Base-by-base conservation (phyloP, 2,329 filamentous ascomycete species). In the Purpureocillium takamizusanense region DNA sequence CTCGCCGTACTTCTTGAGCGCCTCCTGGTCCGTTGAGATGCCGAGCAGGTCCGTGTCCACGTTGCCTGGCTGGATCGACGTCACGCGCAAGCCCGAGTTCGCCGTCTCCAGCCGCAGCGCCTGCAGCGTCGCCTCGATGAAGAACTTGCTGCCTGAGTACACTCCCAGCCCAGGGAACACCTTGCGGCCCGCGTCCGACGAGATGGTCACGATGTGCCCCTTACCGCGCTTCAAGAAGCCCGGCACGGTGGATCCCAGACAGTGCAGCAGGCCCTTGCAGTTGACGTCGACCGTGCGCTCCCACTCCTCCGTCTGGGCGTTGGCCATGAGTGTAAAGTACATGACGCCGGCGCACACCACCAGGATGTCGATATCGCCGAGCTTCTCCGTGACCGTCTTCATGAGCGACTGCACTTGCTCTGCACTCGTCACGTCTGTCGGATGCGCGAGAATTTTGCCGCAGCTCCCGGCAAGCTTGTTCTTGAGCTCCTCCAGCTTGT, bases 251-350 rank as follows among this genome's bases (percentile, higher is more conserved):
- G 81, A 72, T 0, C 82, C 74, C 3, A 90, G 69, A 47, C 78
- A 81, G 66, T 90, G 73, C 38, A 89, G 65, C 2, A 90, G 70
- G 29, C 85, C 85, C 62, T 89, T 89, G 76, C 85, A 89, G 65
- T 90, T 90, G 48, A 90, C 83, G 50, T 89, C 85, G 31, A 90
- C 83, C 0, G 84, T 89, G 41, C 76, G 81, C 46, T 88, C 79
- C 85, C 85, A 90, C 51, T 90, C 80, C 5, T 85, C 81, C 0
- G 68, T 74, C 46, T 83, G 73, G 13, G 67, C 72, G 54, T 88
- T 89, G 40, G 80, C 76, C 85, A 90, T 89, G 78, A 89, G 80
- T 39, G 85, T 89, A 62, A 80, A 90, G 65, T 90, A 90, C 85
- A 90, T 90, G 54, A 90, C 85, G 28, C 85, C 85, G 0, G 85